Conservation (phyloP, 768 basidiomycete species). For the Tulasnella calospora region DNA sequence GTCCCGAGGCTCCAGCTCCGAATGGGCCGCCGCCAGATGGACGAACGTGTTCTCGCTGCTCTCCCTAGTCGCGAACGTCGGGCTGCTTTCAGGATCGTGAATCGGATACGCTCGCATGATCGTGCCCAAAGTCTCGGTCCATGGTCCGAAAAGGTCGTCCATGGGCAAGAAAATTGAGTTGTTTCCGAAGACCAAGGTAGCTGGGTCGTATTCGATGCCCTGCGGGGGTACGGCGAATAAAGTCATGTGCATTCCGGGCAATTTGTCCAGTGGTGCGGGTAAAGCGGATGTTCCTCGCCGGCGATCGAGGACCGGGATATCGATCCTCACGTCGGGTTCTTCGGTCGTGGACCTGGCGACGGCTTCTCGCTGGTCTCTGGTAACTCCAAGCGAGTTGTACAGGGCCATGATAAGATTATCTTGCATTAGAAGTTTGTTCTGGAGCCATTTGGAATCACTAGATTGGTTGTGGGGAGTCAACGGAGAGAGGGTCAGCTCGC, state of each 20-base stretch:
- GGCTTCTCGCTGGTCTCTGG: background rate
- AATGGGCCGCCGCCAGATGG: background rate
- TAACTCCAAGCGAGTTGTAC: background rate
- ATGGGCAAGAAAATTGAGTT: background rate
- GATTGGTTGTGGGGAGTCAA: background rate
- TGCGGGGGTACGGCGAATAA: background rate
- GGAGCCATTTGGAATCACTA: background rate
- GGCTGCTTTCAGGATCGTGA: background rate
- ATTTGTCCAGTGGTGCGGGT: background rate
- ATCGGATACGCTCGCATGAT: background rate
- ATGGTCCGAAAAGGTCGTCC: background rate
- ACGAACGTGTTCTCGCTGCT: constrained; percentile 8
- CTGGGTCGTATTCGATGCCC: background rate
- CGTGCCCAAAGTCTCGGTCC: constrained; percentile 2
- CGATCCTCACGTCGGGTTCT: background rate
- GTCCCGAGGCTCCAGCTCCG: background rate
- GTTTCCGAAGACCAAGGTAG: background rate
- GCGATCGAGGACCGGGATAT: background rate
- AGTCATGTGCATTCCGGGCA: background rate
- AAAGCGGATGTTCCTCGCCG: background rate
- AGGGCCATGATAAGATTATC: background rate
- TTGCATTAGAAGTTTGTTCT: background rate
- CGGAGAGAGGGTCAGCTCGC: background rate
- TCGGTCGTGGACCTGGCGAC: background rate
- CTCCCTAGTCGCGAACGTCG: background rate